These are phyloP conservation scores for Parietaria judaica DNA, from an alignment of 306 rosid genomes.

Conservation along the genomic window DNA sequence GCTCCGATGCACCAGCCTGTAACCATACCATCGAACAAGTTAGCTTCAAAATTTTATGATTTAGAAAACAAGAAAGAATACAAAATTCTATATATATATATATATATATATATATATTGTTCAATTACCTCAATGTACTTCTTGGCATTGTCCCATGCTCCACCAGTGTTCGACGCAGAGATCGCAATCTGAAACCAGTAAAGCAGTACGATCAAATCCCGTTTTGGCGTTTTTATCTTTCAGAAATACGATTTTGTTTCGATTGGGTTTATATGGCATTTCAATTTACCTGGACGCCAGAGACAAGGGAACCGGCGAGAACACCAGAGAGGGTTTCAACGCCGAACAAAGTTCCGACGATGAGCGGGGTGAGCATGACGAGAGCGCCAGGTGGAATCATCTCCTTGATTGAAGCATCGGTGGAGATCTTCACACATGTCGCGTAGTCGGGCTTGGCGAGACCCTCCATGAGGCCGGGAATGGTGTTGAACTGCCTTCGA, in stretches of 20 bases:
- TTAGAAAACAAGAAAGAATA: no score
- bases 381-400: constrained; percentile 88
- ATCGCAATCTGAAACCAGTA: constrained; percentile 39
- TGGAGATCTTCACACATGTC: constrained; percentile 72
- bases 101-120: not conserved
- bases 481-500: constrained; percentile 72
- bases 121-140: constrained; percentile 56
- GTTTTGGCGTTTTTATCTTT: not conserved
- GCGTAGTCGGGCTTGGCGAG: constrained; percentile 65
- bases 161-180: constrained; percentile 73
- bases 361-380: constrained; percentile 78
- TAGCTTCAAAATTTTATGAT: not conserved
- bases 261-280: not conserved
- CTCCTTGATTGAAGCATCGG: constrained; percentile 82
- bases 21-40: not conserved
- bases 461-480: constrained; percentile 75
- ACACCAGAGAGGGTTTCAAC: constrained; percentile 75
- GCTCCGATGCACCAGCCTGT: constrained; percentile 67
- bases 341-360: constrained; percentile 61
- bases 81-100: no score
- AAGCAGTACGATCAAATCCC: not conserved
- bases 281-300: constrained; percentile 65
- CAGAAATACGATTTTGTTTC: not conserved
- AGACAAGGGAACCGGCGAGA: constrained; percentile 69
- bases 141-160: constrained; percentile 80